A percentile compares a stretch with the other conserved stretches of the same genome.
These are phyloP conservation scores for Aphanomyces stellatus DNA, from an alignment of 352 stramenopile species.

Conservation along the genomic window DNA sequence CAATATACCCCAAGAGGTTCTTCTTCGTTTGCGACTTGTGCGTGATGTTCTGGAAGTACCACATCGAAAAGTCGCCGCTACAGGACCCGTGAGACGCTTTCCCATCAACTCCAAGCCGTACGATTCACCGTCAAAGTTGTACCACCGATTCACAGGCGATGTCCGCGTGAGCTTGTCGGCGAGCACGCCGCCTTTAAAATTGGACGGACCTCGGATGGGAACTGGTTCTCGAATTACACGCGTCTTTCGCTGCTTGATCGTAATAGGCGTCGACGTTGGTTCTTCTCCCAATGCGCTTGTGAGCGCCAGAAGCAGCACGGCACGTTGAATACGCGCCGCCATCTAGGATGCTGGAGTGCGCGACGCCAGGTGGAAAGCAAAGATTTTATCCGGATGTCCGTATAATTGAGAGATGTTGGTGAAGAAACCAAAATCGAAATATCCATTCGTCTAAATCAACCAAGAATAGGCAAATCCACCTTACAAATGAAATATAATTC, in stretches of 20 bases:
- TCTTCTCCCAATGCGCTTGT: neutral
- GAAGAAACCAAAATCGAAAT: too few species aligned
- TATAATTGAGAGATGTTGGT: too few species aligned
- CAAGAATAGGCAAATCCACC: too few species aligned
- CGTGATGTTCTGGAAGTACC: slow-evolving; percentile 18
- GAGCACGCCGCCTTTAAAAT: slow-evolving; percentile 1
- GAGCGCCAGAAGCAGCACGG: neutral
- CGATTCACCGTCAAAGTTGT: slow-evolving; percentile 1
- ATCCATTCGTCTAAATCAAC: too few species aligned
- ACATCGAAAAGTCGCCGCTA: slow-evolving; percentile 13
- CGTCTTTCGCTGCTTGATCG: slow-evolving; percentile 13
- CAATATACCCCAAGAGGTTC: neutral
- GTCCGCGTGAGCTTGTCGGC: neutral
- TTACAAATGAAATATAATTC: too few species aligned
- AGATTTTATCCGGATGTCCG: too few species aligned
- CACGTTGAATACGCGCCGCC: neutral
- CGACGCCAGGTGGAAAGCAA: too few species aligned
- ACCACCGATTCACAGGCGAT: neutral
- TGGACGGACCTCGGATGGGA: neutral
- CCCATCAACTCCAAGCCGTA: too few species aligned
- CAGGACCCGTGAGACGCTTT: too few species aligned
- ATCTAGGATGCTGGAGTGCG: too few species aligned
- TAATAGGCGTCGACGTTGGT: neutral
- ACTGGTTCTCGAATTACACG: slow-evolving; percentile 14
- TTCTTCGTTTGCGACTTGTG: slow-evolving; percentile 7